Conservation (phyloP, 2,329 filamentous ascomycete species). For the Didymella arachidicola region DNA sequence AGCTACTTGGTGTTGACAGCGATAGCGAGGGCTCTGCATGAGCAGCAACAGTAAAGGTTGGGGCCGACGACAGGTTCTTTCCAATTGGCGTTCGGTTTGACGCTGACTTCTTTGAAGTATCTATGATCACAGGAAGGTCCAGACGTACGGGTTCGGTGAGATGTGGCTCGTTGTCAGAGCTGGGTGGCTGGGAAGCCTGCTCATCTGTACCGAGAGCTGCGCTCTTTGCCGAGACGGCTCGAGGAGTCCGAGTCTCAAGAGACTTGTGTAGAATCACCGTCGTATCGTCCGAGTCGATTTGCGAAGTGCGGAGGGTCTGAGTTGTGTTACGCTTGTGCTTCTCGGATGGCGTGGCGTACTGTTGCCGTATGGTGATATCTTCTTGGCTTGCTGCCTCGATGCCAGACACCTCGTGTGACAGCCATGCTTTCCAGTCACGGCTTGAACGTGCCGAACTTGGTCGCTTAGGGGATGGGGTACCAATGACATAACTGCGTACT, state of each 20-base stretch:
- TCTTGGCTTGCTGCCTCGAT: constrained; percentile 42
- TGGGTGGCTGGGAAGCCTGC: background rate
- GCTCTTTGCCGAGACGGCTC: background rate
- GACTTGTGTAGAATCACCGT: constrained; percentile 28
- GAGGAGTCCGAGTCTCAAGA: constrained; percentile 19
- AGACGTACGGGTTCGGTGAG: no score
- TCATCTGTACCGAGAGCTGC: background rate
- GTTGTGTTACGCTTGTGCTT: constrained; percentile 31
- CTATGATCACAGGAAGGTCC: no score
- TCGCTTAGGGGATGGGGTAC: constrained; percentile 39
- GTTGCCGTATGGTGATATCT: constrained; percentile 38
- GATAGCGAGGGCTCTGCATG: constrained; percentile 5
- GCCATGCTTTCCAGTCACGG: constrained; percentile 57
- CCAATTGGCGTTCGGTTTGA: background rate
- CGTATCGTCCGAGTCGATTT: constrained; percentile 41
- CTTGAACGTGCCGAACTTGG: constrained; percentile 44
- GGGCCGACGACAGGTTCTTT: background rate
- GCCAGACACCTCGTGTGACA: constrained; percentile 55
- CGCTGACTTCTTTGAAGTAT: background rate
- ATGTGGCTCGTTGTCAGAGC: background rate
- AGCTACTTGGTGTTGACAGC: constrained; percentile 13
- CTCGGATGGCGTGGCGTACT: constrained; percentile 25
- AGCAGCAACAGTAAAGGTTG: background rate
- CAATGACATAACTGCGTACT: constrained; percentile 54
- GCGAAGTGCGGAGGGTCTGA: constrained; percentile 18